phyloP scores from a whole-genome alignment of 2,329 filamentous ascomycete genomes.

The Fusarium sp. region DNA sequence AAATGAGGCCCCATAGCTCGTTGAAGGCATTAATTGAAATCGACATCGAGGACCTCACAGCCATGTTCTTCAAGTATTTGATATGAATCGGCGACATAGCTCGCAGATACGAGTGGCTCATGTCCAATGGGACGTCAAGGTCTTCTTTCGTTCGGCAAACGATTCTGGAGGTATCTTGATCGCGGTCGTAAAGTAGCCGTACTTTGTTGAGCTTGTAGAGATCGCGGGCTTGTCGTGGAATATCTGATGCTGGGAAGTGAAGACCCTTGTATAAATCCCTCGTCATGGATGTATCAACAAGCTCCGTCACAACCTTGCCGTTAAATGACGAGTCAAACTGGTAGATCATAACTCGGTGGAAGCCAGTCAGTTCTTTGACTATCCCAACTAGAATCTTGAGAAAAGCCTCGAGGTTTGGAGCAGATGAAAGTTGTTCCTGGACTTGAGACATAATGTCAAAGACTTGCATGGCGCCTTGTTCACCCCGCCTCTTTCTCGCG shows the following conservation, averaged over 20 bases:
- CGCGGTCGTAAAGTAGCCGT: slow-evolving; percentile 85
- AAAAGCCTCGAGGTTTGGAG: slow-evolving; percentile 76
- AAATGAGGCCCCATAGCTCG: slow-evolving; percentile 88
- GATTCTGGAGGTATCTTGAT: slow-evolving; percentile 80
- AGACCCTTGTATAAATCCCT: slow-evolving; percentile 88
- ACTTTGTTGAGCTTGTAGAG: slow-evolving; percentile 92
- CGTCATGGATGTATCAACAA: slow-evolving; percentile 82
- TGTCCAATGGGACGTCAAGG: slow-evolving; percentile 78
- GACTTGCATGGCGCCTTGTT: slow-evolving; percentile 87
- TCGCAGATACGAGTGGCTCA: slow-evolving; percentile 85
- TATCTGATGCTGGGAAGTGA: slow-evolving; percentile 89
- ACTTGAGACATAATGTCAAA: slow-evolving; percentile 94
- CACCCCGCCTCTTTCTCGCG: slow-evolving; percentile 78
- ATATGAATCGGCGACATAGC: slow-evolving; percentile 92
- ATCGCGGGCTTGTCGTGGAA: slow-evolving; percentile 86
- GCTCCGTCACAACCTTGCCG: slow-evolving; percentile 86
- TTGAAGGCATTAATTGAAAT: slow-evolving; percentile 89
- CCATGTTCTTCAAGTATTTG: slow-evolving; percentile 90
- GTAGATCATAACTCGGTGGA: slow-evolving; percentile 93
- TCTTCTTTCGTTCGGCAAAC: slow-evolving; percentile 83
- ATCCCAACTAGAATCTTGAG: slow-evolving; percentile 86
- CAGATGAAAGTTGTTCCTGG: slow-evolving; percentile 83
- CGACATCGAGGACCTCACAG: slow-evolving; percentile 92
- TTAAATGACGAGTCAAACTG: slow-evolving; percentile 88
- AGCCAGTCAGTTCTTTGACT: slow-evolving; percentile 88